phyloP scores from a whole-genome alignment of 306 rosid species.

The Prosopis cineraria region DNA sequence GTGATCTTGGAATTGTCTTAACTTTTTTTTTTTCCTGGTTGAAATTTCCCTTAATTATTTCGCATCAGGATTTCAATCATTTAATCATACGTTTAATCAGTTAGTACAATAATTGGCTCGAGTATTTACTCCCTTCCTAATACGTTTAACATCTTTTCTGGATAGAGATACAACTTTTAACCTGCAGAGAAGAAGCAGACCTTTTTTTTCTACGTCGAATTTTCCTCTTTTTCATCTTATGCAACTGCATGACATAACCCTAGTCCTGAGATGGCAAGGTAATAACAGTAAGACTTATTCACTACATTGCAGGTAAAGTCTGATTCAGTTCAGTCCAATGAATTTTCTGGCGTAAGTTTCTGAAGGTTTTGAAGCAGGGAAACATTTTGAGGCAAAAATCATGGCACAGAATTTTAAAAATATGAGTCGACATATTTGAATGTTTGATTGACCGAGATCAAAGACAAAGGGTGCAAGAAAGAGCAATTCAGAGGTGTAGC shows the following conservation, averaged over 20 bases:
- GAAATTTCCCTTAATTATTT: constrained; percentile 9
- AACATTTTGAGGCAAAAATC: no score
- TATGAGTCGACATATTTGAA: no score
- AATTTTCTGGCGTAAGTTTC: no score
- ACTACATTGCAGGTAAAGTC: no score
- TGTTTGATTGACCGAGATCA: not conserved
- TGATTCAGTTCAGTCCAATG: no score
- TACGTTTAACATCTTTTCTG: not conserved
- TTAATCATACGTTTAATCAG: constrained; percentile 2
- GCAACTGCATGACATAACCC: not conserved
- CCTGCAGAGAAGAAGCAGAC: not conserved
- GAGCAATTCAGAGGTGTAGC: not conserved
- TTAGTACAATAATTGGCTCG: constrained; percentile 7
- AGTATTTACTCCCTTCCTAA: not conserved
- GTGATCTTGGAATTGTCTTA: constrained; percentile 5
- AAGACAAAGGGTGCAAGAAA: not conserved
- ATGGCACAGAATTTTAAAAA: no score
- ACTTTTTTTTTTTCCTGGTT: not conserved
- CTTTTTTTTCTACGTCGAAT: not conserved
- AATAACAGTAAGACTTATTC: not conserved
- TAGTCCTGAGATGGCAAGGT: not conserved
- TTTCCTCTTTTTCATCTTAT: not conserved
- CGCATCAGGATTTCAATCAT: constrained; percentile 24
- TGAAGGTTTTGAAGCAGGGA: no score
- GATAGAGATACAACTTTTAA: not conserved